phyloP scores from a whole-genome alignment of 2,329 filamentous ascomycete genomes.

The Epichloe coenophiala region DNA sequence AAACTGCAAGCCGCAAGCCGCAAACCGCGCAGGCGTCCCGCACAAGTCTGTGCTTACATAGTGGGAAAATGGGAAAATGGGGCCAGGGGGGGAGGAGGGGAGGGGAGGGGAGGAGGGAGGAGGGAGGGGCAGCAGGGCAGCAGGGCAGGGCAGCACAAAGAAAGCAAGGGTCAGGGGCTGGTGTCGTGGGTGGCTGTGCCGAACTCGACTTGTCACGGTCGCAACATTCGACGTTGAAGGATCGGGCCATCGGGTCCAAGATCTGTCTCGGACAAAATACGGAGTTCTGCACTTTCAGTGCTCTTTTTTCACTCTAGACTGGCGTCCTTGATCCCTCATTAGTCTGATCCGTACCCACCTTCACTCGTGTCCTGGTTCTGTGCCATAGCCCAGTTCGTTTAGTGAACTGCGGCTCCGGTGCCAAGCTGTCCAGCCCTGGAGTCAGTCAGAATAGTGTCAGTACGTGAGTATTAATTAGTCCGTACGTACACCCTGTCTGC shows the following conservation, averaged over 20 bases:
- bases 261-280: no score
- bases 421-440: neutral
- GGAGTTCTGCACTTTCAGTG: no score
- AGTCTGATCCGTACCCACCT: no score
- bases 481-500: neutral
- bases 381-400: neutral
- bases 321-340: no score
- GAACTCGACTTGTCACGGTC: neutral
- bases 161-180: neutral
- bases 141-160: neutral
- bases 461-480: no score
- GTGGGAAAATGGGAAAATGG: neutral
- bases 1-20: neutral
- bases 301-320: no score
- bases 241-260: neutral
- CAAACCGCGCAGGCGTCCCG: no score
- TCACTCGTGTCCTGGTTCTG: no score
- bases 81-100: no score
- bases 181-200: neutral
- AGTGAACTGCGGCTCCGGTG: neutral
- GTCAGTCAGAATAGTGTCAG: neutral
- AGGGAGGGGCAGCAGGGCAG: neutral
- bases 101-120: no score
- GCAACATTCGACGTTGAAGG: neutral
- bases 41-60: neutral